Conservation (phyloP, 2,329 filamentous ascomycete genomes). For the Helminthosporium solani region DNA sequence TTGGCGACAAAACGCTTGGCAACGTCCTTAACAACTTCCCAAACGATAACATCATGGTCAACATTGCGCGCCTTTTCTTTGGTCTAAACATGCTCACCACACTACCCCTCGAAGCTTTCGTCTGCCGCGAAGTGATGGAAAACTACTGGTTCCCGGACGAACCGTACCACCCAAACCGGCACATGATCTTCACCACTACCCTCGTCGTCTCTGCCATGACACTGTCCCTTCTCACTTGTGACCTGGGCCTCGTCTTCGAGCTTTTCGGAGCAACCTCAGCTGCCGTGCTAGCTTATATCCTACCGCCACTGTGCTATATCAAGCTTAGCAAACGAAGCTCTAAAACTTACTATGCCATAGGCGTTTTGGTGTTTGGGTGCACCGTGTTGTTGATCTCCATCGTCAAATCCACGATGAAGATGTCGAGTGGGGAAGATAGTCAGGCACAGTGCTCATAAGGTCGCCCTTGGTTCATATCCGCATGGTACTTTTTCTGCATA, state of each 20-base stretch:
- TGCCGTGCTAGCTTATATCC: constrained; percentile 89
- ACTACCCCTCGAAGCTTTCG: constrained; percentile 92
- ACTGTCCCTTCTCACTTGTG: constrained; percentile 82
- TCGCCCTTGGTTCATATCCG: constrained; percentile 1
- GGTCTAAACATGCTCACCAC: constrained; percentile 99
- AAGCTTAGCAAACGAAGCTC: constrained; percentile 79
- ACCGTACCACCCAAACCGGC: constrained; percentile 78
- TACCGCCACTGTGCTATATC: constrained; percentile 93
- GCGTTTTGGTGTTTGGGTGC: constrained; percentile 75
- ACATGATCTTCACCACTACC: constrained; percentile 80
- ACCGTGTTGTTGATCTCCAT: constrained; percentile 71
- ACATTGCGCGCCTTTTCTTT: constrained; percentile 91
- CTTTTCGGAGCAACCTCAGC: constrained; percentile 94
- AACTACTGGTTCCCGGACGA: constrained; percentile 74
- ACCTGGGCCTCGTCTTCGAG: constrained; percentile 92
- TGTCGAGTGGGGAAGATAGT: constrained; percentile 24
- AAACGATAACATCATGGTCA: constrained; percentile 86
- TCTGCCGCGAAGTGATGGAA: constrained; percentile 94
- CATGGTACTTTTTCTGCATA: constrained; percentile 14
- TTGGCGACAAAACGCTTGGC: constrained; percentile 86
- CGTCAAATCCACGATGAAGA: constrained; percentile 33
- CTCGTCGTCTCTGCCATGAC: constrained; percentile 78
- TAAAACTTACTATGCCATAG: constrained; percentile 69
- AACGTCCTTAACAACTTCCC: constrained; percentile 99
- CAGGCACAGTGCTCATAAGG: constrained; percentile 28